phyloP scores from a whole-genome alignment of 2,329 filamentous ascomycete species.

The Hypoxylon sp. region DNA sequence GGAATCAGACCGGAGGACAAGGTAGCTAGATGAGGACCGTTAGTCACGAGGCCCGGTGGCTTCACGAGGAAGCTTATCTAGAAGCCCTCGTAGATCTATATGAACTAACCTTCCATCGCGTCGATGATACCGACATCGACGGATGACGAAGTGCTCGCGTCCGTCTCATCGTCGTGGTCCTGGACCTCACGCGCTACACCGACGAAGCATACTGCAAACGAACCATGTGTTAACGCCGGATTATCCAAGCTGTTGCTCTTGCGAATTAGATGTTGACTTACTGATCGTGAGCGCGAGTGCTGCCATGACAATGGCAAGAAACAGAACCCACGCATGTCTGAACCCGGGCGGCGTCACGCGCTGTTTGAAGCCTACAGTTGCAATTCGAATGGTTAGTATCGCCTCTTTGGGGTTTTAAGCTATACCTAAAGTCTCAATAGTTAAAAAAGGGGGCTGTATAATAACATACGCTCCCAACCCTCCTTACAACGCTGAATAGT shows the following conservation, averaged over 20 bases:
- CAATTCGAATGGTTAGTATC: neutral
- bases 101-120: slow-evolving; percentile 18
- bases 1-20: neutral
- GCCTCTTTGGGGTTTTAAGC: neutral
- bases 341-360: slow-evolving; percentile 25
- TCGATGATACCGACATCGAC: neutral
- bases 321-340: slow-evolving; percentile 37
- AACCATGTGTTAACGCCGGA: neutral
- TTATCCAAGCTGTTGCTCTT: neutral
- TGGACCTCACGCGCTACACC: neutral
- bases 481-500: slow-evolving; percentile 24
- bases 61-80: neutral
- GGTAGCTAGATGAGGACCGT: slow-evolving; percentile 3
- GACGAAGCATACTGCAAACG: neutral
- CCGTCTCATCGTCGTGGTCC: too few relatives aligned
- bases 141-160: too few relatives aligned
- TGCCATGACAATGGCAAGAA: slow-evolving; percentile 33
- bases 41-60: neutral
- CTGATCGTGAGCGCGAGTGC: slow-evolving; percentile 26
- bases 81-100: neutral
- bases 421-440: neutral
- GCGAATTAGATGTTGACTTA: slow-evolving; percentile 22
- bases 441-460: neutral
- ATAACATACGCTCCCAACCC: slow-evolving; percentile 26
- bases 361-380: slow-evolving; percentile 33